Evolutionary conservation across 2,329 filamentous ascomycete species (phyloP).

Genomic region (Colletotrichum costaricense): DNA sequence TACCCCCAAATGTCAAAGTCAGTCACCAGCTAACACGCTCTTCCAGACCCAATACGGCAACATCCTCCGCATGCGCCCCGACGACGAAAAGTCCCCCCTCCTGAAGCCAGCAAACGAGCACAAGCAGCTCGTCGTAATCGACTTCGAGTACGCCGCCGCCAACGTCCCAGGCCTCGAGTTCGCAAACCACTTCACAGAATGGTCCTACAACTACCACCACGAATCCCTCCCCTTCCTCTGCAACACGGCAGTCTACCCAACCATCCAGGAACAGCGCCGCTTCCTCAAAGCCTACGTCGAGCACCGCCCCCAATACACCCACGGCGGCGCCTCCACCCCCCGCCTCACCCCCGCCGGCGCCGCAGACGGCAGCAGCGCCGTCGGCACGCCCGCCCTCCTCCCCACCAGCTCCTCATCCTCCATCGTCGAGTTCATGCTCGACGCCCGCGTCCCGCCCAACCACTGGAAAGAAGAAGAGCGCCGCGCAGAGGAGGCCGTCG

Average conservation of each 20-base stretch:
- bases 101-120: slow-evolving; percentile 92
- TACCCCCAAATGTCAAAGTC: background rate
- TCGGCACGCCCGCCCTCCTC: slow-evolving; percentile 49
- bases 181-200: slow-evolving; percentile 98
- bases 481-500: slow-evolving; percentile 70
- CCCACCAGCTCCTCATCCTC: slow-evolving; percentile 58
- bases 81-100: slow-evolving; percentile 84
- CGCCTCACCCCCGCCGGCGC: slow-evolving; percentile 58
- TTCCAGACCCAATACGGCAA: slow-evolving; percentile 96
- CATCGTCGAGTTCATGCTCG: slow-evolving; percentile 82
- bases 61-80: slow-evolving; percentile 79
- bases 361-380: slow-evolving; percentile 38
- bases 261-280: slow-evolving; percentile 80
- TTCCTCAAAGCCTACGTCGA: slow-evolving; percentile 90
- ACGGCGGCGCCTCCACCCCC: slow-evolving; percentile 60
- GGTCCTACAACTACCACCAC: slow-evolving; percentile 98
- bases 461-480: slow-evolving; percentile 71
- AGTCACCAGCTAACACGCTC: background rate
- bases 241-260: slow-evolving; percentile 79
- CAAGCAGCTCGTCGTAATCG: slow-evolving; percentile 96
- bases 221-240: slow-evolving; percentile 72
- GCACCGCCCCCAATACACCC: slow-evolving; percentile 77
- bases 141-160: slow-evolving; percentile 96
- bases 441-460: slow-evolving; percentile 71
- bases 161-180: slow-evolving; percentile 91